A percentile compares a stretch with the other conserved stretches of the same genome.
phyloP scores from a whole-genome alignment of 2,329 filamentous ascomycete genomes.

The Eutypa lata region DNA sequence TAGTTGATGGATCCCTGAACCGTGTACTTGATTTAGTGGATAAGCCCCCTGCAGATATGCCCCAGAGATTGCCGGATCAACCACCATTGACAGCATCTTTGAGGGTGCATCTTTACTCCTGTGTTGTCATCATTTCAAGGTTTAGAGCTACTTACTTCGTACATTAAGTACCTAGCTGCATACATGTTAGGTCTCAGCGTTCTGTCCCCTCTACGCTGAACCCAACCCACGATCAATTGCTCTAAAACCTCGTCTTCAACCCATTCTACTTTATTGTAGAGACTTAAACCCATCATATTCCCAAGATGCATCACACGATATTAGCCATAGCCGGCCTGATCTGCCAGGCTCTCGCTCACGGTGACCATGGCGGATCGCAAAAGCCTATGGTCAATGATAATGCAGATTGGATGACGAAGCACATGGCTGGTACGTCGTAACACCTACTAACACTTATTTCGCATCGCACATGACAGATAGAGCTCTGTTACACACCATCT shows the following conservation, averaged over 20 bases:
- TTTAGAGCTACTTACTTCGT: background rate
- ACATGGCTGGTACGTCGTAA: constrained; percentile 58
- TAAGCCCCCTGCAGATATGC: background rate
- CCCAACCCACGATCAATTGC: background rate
- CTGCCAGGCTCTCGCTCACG: constrained; percentile 48
- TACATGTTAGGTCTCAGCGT: too few species aligned
- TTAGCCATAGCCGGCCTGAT: constrained; percentile 38
- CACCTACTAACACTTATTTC: background rate
- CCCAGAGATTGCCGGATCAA: background rate
- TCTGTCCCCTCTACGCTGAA: too few species aligned
- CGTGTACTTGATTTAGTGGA: background rate
- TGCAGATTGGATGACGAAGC: constrained; percentile 62
- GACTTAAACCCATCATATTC: too few species aligned
- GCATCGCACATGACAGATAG: too few species aligned
- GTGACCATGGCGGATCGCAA: constrained; percentile 45
- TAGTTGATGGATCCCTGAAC: background rate
- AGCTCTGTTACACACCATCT: background rate
- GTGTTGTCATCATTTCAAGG: too few species aligned
- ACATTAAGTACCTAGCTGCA: too few species aligned
- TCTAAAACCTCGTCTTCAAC: background rate
- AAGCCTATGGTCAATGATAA: constrained; percentile 53
- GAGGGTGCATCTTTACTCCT: background rate
- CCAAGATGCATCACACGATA: constrained; percentile 28
- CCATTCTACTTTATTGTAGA: too few species aligned
- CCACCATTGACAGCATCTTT: too few species aligned